Percentiles rank a stretch among this genome's conserved stretches.
phyloP scores from a whole-genome alignment of 352 stramenopile genomes.

The Phytopythium vexans region DNA sequence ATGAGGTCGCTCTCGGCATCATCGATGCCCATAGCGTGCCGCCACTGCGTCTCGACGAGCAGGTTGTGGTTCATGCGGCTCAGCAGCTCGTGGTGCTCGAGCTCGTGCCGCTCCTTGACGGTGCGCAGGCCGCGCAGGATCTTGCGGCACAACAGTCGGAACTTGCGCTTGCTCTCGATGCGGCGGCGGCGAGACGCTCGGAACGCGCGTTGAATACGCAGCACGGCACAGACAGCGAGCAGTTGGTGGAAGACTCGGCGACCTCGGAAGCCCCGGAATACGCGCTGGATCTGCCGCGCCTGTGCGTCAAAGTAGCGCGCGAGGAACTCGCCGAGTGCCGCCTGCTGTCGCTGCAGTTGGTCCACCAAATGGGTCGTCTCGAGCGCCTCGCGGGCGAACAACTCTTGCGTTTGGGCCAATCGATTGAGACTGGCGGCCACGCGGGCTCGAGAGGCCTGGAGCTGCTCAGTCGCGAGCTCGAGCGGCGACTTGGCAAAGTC shows the following conservation, averaged over 20 bases:
- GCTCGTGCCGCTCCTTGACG: conserved; percentile 20
- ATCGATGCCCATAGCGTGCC: conserved; percentile 53
- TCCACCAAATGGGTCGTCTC: conserved; percentile 21
- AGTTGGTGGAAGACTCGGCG: conserved; percentile 39
- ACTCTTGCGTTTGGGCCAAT: conserved; percentile 28
- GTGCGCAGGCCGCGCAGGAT: conserved; percentile 47
- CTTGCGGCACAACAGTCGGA: conserved; percentile 41
- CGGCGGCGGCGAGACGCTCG: conserved; percentile 27
- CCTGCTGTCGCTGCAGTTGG: conserved; percentile 23
- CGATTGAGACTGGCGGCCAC: conserved; percentile 20
- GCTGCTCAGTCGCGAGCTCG: conserved; percentile 21
- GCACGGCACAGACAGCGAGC: conserved; percentile 30
- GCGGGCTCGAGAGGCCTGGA: conserved; percentile 17
- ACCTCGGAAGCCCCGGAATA: conserved; percentile 82
- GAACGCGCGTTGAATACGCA: conserved; percentile 48
- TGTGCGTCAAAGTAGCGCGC: conserved; percentile 30
- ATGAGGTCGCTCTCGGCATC: conserved; percentile 54
- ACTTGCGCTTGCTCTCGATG: conserved; percentile 24
- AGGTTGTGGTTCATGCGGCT: conserved; percentile 45
- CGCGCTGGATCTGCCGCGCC: conserved; percentile 74
- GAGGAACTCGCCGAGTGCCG: conserved; percentile 14
- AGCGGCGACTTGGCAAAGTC: conserved; percentile 23
- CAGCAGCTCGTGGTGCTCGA: conserved; percentile 24
- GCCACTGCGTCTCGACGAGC: conserved; percentile 65
- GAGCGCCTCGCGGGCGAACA: conserved; percentile 25